Base-by-base conservation (phyloP, 495 filamentous ascomycete genomes). In the Usnea hakonensis region DNA sequence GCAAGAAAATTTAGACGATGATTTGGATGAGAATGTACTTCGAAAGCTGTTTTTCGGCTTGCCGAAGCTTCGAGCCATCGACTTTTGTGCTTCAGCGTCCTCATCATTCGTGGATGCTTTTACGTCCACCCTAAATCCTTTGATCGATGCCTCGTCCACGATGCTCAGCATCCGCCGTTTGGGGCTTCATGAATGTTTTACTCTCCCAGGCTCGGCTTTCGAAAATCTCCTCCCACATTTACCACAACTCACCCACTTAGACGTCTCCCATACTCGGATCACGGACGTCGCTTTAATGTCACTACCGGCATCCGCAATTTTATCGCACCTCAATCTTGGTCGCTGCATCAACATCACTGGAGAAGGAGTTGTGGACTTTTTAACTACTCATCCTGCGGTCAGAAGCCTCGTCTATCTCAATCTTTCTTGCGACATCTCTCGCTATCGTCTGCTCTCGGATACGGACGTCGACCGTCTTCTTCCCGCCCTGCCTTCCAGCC, bases 1-100 rank as follows among this genome's bases (percentile, higher is more conserved):
- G 37, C 90, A 92, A 73, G 90, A 95, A 72, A 87, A 93, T 64
- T 73, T 95, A 56, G 90, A 93, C 69, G 85, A 89, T 44, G 90
- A 95, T 64, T 73, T 95, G 36, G 81, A 84, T 66, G 77, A 76
- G 26, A 78, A 81, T 23, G 85, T 95, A 36, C 73, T 95, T 60
- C 77, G 77, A 58, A 90, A 90, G 74, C 70, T 95, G 36, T 86
- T 90, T 60, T 83, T 81, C 53, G 80, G 76, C 10, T 74, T 94
- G 21, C 83, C 85, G 7, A 85, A 85, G 57, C 69, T 95, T 36
- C 75, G 81, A 67, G 89, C 85, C 1, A 65, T 94, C 55, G 90
- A 95, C 70, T 88, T 94, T 64, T 91, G 88, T 69, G 90, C 86
- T 59, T 87, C 87, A 70, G 87, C 87, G 21, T 87, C 86, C n/a